A percentile compares a stretch with the other conserved stretches of the same genome.
phyloP scores from a whole-genome alignment of 805 yeast genomes.

The Brettanomyces custersianus region DNA sequence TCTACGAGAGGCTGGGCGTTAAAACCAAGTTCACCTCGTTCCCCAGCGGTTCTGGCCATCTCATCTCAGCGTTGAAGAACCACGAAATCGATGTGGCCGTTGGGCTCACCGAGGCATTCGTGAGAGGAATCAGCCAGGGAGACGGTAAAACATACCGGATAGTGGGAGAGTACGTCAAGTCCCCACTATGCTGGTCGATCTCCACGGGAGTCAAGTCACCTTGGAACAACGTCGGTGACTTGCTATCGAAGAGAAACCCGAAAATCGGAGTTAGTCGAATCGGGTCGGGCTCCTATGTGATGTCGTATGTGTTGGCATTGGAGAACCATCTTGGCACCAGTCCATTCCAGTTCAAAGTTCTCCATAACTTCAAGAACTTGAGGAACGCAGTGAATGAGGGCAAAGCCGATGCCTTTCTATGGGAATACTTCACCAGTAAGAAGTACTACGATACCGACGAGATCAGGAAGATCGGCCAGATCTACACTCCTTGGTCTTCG shows the following conservation, averaged over 20 bases:
- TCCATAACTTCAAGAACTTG: slow-evolving; percentile 63
- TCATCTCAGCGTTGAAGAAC: slow-evolving; percentile 61
- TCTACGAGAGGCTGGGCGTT: slow-evolving; percentile 38
- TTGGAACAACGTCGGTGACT: slow-evolving; percentile 38
- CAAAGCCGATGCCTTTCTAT: slow-evolving; percentile 79
- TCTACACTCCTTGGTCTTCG: slow-evolving; percentile 94
- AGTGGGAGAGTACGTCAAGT: slow-evolving; percentile 74
- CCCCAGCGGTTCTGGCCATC: slow-evolving; percentile 83
- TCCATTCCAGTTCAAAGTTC: slow-evolving; percentile 39
- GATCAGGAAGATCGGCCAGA: slow-evolving; percentile 76
- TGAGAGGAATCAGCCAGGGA: slow-evolving; percentile 73
- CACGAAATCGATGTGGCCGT: slow-evolving; percentile 69
- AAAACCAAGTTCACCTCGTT: slow-evolving; percentile 54
- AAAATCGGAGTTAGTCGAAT: slow-evolving; percentile 74
- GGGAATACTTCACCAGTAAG: slow-evolving; percentile 91
- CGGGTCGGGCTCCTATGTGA: slow-evolving; percentile 87
- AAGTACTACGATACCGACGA: slow-evolving; percentile 74
- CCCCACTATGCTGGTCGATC: slow-evolving; percentile 87
- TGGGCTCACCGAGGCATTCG: slow-evolving; percentile 88
- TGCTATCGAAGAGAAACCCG: slow-evolving; percentile 27
- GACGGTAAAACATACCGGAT: slow-evolving; percentile 48
- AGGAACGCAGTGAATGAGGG: slow-evolving; percentile 67
- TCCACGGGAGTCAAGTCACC: slow-evolving; percentile 68
- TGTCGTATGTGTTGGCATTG: slow-evolving; percentile 77
- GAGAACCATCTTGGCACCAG: slow-evolving; percentile 40